A percentile compares a stretch with the other conserved stretches of the same genome.
phyloP scores from a whole-genome alignment of 139 green algal species.

The Klebsormidium nitens region DNA sequence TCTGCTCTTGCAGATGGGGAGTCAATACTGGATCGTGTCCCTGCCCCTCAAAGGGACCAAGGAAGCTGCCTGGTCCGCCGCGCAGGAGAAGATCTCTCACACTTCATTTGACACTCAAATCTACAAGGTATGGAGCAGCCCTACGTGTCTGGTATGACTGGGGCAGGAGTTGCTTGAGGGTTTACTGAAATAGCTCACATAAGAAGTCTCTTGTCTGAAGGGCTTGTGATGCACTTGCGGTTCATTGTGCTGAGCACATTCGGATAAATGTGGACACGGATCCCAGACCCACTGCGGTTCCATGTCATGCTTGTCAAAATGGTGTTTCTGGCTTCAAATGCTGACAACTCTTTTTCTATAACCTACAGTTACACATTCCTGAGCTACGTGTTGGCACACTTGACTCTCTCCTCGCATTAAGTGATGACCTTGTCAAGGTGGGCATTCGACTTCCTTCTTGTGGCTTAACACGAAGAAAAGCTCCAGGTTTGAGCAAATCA shows the following conservation, averaged over 20 bases:
- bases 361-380: too few species aligned
- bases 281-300: too few species aligned
- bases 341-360: too few species aligned
- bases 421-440: too few species aligned
- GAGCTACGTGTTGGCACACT: too few species aligned
- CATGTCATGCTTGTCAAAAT: not conserved
- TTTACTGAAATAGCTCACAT: slow-evolving; percentile 1
- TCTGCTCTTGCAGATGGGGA: slow-evolving; percentile 40
- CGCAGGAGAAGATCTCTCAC: slow-evolving; percentile 14
- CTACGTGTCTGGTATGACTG: not conserved
- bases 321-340: too few species aligned
- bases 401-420: too few species aligned
- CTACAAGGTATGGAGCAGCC: slow-evolving; percentile 24
- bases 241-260: not conserved
- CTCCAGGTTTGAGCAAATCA: too few species aligned
- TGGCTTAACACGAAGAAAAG: too few species aligned
- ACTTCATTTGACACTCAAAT: slow-evolving; percentile 7
- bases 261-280: too few species aligned
- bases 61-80: slow-evolving; percentile 15
- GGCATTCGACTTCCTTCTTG: too few species aligned
- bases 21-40: slow-evolving; percentile 32
- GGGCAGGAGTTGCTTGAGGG: not conserved
- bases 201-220: not conserved
- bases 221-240: not conserved
- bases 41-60: slow-evolving; percentile 11